Percentiles rank a stretch among this genome's conserved stretches.
These are phyloP conservation scores for Ceratocystis alfenasii DNA, from an alignment of 2,329 filamentous ascomycete species.

Conservation along the genomic window DNA sequence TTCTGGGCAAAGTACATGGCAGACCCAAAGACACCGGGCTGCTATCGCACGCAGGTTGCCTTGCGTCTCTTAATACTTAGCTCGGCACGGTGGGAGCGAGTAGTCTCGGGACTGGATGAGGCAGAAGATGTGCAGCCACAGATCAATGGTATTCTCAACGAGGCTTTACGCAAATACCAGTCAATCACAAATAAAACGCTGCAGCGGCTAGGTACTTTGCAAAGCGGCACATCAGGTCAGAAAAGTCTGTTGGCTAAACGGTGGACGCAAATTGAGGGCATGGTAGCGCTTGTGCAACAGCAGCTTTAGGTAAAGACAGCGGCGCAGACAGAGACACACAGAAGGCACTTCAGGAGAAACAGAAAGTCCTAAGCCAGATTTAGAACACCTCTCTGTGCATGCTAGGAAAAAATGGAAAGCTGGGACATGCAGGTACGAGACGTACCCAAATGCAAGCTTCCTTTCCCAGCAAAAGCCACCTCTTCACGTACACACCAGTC, in stretches of 20 bases:
- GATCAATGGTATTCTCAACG: slow-evolving; percentile 31
- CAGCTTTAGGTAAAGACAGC: not conserved
- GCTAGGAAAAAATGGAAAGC: slow-evolving; percentile 24
- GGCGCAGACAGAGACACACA: not conserved
- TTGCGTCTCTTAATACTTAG: slow-evolving; percentile 33
- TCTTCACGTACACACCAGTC: not conserved
- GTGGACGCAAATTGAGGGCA: slow-evolving; percentile 35
- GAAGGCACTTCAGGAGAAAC: not conserved
- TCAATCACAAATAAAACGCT: slow-evolving; percentile 28
- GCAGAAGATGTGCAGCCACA: slow-evolving; percentile 33
- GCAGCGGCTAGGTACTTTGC: slow-evolving; percentile 28
- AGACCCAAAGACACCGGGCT: slow-evolving; percentile 37
- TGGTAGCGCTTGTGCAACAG: slow-evolving; percentile 8
- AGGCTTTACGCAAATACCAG: slow-evolving; percentile 32
- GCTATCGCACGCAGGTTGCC: slow-evolving; percentile 46
- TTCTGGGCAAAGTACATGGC: slow-evolving; percentile 43
- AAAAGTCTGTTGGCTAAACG: slow-evolving; percentile 28
- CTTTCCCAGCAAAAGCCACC: not conserved
- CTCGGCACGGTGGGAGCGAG: slow-evolving; percentile 34
- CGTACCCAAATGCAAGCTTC: not conserved
- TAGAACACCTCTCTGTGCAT: slow-evolving; percentile 26
- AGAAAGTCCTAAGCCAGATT: not conserved
- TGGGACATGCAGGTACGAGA: slow-evolving; percentile 5
- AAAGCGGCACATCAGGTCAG: slow-evolving; percentile 29
- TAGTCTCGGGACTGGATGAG: slow-evolving; percentile 38